Base-by-base conservation (phyloP, 2,329 filamentous ascomycete species). In the Fusarium chlamydosporum region DNA sequence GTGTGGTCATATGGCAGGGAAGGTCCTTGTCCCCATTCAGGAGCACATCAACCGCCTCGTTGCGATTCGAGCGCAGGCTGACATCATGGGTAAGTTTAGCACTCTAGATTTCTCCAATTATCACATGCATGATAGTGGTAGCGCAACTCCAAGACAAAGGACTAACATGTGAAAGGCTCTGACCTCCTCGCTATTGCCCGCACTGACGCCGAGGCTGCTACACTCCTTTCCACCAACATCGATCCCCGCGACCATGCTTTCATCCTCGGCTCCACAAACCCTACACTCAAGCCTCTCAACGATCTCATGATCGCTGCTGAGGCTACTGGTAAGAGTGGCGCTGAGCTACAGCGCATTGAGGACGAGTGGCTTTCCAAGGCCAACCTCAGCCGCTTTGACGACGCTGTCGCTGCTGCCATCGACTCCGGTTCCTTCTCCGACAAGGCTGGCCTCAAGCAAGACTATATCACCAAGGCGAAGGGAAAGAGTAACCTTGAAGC, bases 1-100 rank as follows among this genome's bases (percentile, higher is more conserved):
- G 88, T 99, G 96, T 80, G 96, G 96, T 68, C 96, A 98, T 83
- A 98, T 98, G 96, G 96, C 96, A 71, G 96, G 96, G 77, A 98
- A 98, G 84, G 96, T 98, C 42, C 86, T 99, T 64, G 96, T 99
- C 53, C 96, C 96, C 51, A 96, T 97, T 78, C 92, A 89, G 81
- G 96, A 99, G 84, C 96, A 99, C 84, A 97, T 98, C 83, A 98
- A 97, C 85, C 91, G 96, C 56, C 86, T 99, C 56, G 94, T 99
- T 51, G 94, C 96, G 73, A 98, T 99, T 79, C 91, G 96, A 64
- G 95, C 96, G 6, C 96, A 99, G 82, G 95, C 96, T 73, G 96
- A 99, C 78, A 98, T 99, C 76, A 98, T 99, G 96, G 96, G 92
- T 89, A 81, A 72, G 78, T 67, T 52, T 57, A 51, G 15, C 53